phyloP scores from a whole-genome alignment of 169 alveolate species.

The Plasmodium gonderi region DNA sequence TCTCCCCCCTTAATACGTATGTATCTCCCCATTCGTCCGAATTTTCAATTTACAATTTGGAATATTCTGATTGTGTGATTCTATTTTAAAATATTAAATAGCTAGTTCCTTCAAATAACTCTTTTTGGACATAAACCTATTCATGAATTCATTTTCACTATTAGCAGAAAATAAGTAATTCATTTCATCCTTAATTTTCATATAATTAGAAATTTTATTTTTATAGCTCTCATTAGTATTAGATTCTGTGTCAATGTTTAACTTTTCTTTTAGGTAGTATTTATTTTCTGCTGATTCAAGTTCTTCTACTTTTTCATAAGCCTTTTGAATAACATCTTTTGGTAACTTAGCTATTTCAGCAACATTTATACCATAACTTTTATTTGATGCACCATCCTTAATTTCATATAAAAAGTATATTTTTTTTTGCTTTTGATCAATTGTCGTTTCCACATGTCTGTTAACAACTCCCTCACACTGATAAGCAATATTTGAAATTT shows the following conservation, averaged over 20 bases:
- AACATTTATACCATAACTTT: constrained; percentile 95
- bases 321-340: constrained; percentile 77
- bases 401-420: constrained; percentile 91
- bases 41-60: not conserved
- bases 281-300: constrained; percentile 71
- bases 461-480: constrained; percentile 90
- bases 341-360: constrained; percentile 95
- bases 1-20: too few species aligned
- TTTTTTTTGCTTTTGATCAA: constrained; percentile 75
- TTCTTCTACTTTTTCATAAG: constrained; percentile 74
- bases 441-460: constrained; percentile 87
- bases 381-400: constrained; percentile 91
- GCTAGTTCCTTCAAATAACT: constrained; percentile 36
- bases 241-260: constrained; percentile 50
- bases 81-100: not conserved
- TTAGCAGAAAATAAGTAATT: constrained; percentile 33
- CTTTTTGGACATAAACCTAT: constrained; percentile 59
- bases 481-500: constrained; percentile 93
- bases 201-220: constrained; percentile 63
- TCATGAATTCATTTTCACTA: constrained; percentile 35
- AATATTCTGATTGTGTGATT: not conserved
- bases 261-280: constrained; percentile 64
- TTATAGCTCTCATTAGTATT: constrained; percentile 36
- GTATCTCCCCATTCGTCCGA: not conserved
- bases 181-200: constrained; percentile 65